Base-by-base conservation (phyloP, 345 rosid species). In the Sonneratia alba region DNA sequence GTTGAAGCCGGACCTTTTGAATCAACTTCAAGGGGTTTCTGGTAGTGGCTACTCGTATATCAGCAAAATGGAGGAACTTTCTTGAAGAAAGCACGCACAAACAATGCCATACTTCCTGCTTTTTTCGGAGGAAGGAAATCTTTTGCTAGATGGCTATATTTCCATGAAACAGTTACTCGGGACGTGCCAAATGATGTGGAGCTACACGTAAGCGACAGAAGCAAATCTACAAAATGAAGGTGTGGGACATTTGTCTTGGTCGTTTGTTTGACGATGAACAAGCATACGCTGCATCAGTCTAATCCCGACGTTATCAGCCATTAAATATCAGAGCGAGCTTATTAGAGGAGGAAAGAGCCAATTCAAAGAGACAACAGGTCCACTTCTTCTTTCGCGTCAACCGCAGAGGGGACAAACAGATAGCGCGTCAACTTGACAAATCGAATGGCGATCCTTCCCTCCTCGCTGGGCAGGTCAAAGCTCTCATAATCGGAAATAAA, bases 131-230 rank as follows among this genome's bases (percentile, higher is more conserved):
- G 80, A 67, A 74, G 72, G 37, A 66, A 55, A 45, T 55, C 76
- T 72, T 73, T 72, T 77, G 71, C 67, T 75, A 38, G 88, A 74
- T 78, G 72, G 74, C 74, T 77, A 81, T 83, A 76, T 78, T 68
- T 73, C 74, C 67, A 83, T 48, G 73, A 62, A 67, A 73, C 70
- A 76, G 75, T 53, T 77, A 66, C 74, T 73, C 43, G 97, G 85
- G 72, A 82, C 56, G 72, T 89, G 96, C 63, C 97, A 84, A 9
- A 85, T 77, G 75, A 93, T 89, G 24, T 79, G 85, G 84, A 93
- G 97, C 97, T 89, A 88, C 72, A 74, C 3, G 47, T 19, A 7
- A 27, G 24, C 57, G 34, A 77, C 65, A 57, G 43, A 11, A 40
- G 32, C 65, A 43, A 48, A 36, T 34, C 27, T 67, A 74, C 10